Percentiles rank a stretch among this genome's conserved stretches.
These are phyloP conservation scores for Acidiella bohemica DNA, from an alignment of 495 filamentous ascomycete species.

Conservation along the genomic window DNA sequence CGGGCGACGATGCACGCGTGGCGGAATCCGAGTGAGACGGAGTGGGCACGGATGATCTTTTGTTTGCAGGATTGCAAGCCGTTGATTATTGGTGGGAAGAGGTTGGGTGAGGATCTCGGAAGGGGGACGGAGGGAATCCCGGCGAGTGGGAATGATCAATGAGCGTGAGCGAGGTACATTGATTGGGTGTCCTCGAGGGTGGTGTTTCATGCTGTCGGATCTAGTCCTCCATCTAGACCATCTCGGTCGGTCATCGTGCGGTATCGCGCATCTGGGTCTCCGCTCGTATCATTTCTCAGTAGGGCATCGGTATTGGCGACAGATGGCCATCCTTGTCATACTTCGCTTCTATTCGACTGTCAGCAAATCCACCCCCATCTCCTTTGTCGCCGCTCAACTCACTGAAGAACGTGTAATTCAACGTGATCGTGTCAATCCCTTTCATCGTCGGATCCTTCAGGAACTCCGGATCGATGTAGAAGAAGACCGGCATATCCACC, in stretches of 20 bases:
- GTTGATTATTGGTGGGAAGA: conserved; percentile 13
- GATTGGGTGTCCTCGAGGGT: too few species aligned
- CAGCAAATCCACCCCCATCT: background rate
- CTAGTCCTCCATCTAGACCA: too few species aligned
- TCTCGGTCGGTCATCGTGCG: too few species aligned
- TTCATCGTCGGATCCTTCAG: conserved; percentile 82
- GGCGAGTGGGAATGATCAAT: conserved; percentile 19
- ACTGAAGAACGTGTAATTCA: conserved; percentile 99
- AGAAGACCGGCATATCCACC: conserved; percentile 99
- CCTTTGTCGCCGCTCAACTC: conserved; percentile 29
- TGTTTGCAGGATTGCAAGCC: conserved; percentile 21
- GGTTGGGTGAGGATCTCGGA: conserved; percentile 20
- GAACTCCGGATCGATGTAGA: conserved; percentile 96
- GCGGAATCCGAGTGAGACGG: conserved; percentile 40
- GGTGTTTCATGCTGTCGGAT: too few species aligned
- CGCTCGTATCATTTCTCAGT: conserved; percentile 4
- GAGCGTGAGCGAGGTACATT: too few species aligned
- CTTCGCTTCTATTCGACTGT: conserved; percentile 26
- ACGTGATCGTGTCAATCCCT: conserved; percentile 82
- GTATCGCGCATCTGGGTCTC: too few species aligned
- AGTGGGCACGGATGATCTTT: conserved; percentile 27
- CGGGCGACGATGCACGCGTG: conserved; percentile 55
- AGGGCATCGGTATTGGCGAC: conserved; percentile 24
- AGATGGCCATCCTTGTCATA: conserved; percentile 33
- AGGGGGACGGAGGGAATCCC: conserved; percentile 18